Evolutionary conservation across 2,329 filamentous ascomycete species (phyloP).

Genomic region (Geosmithia morbida): DNA sequence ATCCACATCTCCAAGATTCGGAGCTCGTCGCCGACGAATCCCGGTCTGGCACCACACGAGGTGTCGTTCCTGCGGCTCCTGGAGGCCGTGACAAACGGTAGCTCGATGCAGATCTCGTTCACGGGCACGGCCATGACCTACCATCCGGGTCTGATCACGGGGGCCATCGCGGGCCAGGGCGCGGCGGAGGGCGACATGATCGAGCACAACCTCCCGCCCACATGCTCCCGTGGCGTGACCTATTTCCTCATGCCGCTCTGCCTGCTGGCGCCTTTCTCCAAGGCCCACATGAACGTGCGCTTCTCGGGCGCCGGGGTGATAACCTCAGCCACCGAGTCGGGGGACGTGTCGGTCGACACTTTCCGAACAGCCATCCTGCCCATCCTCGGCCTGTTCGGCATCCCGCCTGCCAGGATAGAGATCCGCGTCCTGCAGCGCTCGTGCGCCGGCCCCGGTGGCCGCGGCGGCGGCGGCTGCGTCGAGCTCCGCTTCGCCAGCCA

Average conservation of each 20-base stretch:
- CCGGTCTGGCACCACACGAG: slow-evolving; percentile 83
- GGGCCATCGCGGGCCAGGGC: slow-evolving; percentile 62
- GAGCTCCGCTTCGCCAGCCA: slow-evolving; percentile 89
- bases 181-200: slow-evolving; percentile 60
- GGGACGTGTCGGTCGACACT: slow-evolving; percentile 83
- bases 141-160: slow-evolving; percentile 83
- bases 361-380: slow-evolving; percentile 88
- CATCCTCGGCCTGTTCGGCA: slow-evolving; percentile 80
- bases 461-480: slow-evolving; percentile 80
- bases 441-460: slow-evolving; percentile 59
- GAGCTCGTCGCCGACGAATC: slow-evolving; percentile 68
- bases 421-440: slow-evolving; percentile 68
- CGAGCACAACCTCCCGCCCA: slow-evolving; percentile 64
- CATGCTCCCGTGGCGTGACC: slow-evolving; percentile 67
- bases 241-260: slow-evolving; percentile 89
- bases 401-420: slow-evolving; percentile 66
- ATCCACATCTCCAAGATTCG: slow-evolving; percentile 92
- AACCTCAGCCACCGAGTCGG: slow-evolving; percentile 67
- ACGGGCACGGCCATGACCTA: slow-evolving; percentile 90
- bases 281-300: slow-evolving; percentile 77
- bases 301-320: slow-evolving; percentile 89
- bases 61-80: slow-evolving; percentile 91
- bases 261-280: slow-evolving; percentile 83
- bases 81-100: slow-evolving; percentile 90
- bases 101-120: slow-evolving; percentile 87